Percentiles rank a stretch among this genome's conserved stretches.
Evolutionary conservation across 257 asterid species (phyloP).

Genomic region (Craterostigma plantagineum): DNA sequence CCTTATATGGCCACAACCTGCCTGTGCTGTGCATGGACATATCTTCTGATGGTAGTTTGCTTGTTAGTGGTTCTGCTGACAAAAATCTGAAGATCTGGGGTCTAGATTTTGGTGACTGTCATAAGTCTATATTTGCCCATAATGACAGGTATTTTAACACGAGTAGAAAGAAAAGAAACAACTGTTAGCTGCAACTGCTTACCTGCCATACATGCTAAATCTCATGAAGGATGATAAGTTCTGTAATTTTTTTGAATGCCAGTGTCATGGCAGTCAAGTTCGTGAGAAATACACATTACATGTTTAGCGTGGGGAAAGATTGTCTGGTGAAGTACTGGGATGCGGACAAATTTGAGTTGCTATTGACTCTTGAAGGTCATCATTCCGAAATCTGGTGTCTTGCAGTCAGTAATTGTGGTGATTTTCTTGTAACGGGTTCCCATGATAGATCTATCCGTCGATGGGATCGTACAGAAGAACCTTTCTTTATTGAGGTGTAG

Average conservation of each 20-base stretch:
- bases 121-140: constrained; percentile 88
- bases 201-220: not conserved
- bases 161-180: not conserved
- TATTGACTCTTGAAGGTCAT: constrained; percentile 90
- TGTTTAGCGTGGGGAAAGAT: constrained; percentile 89
- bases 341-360: constrained; percentile 93
- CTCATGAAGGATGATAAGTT: not conserved
- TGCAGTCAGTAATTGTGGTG: constrained; percentile 80
- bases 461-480: constrained; percentile 98
- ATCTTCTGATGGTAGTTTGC: constrained; percentile 79
- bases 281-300: constrained; percentile 65
- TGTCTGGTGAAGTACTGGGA: constrained; percentile 88
- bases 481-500: constrained; percentile 72
- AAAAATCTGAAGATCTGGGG: constrained; percentile 95
- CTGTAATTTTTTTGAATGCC: constrained; percentile 17
- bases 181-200: no score
- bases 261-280: constrained; percentile 90
- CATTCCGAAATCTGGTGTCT: constrained; percentile 85
- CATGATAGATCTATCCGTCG: constrained; percentile 91
- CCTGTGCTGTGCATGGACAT: constrained; percentile 92
- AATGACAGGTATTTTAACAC: constrained; percentile 46
- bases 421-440: constrained; percentile 82
- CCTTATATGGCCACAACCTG: constrained; percentile 77
- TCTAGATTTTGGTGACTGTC: constrained; percentile 82
- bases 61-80: constrained; percentile 88